Evolutionary conservation across 345 rosid genomes (phyloP).

Genomic region (Acer campestre): DNA sequence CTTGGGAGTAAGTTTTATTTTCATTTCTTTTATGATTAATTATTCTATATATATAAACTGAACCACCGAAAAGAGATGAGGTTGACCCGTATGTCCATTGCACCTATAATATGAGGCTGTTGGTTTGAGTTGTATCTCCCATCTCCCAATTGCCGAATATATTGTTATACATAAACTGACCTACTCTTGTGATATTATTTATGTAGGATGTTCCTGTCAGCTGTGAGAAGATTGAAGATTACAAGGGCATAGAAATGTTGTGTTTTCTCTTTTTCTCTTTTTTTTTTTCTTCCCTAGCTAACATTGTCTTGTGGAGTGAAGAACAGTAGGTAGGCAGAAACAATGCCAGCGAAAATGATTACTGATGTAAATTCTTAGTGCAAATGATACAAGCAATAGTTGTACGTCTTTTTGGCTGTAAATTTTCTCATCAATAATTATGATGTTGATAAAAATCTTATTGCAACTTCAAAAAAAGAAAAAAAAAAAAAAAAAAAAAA

Average conservation of each 20-base stretch:
- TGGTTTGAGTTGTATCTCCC: no score
- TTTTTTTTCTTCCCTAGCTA: not conserved
- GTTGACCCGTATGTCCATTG: no score
- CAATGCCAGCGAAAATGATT: not conserved
- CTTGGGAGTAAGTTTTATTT: slow-evolving; percentile 78
- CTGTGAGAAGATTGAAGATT: slow-evolving; percentile 89
- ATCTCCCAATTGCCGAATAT: no score
- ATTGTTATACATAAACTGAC: not conserved
- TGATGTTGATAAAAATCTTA: not conserved
- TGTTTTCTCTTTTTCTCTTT: not conserved
- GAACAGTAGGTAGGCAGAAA: slow-evolving; percentile 17
- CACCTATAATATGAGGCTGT: no score
- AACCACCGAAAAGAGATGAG: not conserved
- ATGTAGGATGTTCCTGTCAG: slow-evolving; percentile 84
- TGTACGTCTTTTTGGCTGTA: slow-evolving; percentile 11
- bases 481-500: no score
- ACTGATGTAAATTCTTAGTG: slow-evolving; percentile 19
- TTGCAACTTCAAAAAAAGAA: not conserved
- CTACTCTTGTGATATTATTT: not conserved
- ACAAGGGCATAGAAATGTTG: slow-evolving; percentile 52
- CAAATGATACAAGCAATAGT: slow-evolving; percentile 22
- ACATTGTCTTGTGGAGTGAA: slow-evolving; percentile 5
- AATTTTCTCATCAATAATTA: not conserved
- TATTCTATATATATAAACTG: not conserved
- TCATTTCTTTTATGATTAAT: not conserved